Conservation (phyloP, 768 basidiomycete species). For the Xanthoconium stramineum region DNA sequence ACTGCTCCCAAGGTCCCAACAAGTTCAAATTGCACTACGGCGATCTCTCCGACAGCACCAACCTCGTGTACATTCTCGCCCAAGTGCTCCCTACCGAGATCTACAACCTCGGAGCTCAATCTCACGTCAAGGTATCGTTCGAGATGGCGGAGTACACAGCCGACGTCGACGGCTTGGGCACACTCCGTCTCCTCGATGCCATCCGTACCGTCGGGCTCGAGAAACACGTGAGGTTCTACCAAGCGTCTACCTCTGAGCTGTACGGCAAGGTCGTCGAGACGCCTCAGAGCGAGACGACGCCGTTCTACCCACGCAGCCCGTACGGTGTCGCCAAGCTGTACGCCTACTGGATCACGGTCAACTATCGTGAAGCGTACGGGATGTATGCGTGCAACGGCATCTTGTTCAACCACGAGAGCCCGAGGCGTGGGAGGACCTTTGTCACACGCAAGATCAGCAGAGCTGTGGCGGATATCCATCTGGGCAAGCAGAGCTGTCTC, state of each 20-base stretch:
- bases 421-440: constrained; percentile 90
- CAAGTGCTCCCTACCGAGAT: constrained; percentile 94
- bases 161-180: constrained; percentile 94
- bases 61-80: constrained; percentile 94
- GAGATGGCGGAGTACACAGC: constrained; percentile 99
- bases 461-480: constrained; percentile 86
- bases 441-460: constrained; percentile 94
- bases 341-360: constrained; percentile 86
- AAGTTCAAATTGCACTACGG: constrained; percentile 88
- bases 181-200: constrained; percentile 92
- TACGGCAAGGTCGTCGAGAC: constrained; percentile 97
- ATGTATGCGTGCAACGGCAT: constrained; percentile 98
- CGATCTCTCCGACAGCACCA: constrained; percentile 93
- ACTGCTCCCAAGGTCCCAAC: constrained; percentile 48
- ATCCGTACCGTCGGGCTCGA: constrained; percentile 94
- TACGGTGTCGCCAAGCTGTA: constrained; percentile 97
- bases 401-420: constrained; percentile 97
- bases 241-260: constrained; percentile 94
- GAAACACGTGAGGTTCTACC: constrained; percentile 92
- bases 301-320: constrained; percentile 97
- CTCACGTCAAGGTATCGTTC: constrained; percentile 98
- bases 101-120: constrained; percentile 97
- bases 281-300: constrained; percentile 93
- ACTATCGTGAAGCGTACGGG: constrained; percentile 92
- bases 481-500: constrained; percentile 86